phyloP scores from a whole-genome alignment of 768 basidiomycete species.

The Lenzites betulinus region DNA sequence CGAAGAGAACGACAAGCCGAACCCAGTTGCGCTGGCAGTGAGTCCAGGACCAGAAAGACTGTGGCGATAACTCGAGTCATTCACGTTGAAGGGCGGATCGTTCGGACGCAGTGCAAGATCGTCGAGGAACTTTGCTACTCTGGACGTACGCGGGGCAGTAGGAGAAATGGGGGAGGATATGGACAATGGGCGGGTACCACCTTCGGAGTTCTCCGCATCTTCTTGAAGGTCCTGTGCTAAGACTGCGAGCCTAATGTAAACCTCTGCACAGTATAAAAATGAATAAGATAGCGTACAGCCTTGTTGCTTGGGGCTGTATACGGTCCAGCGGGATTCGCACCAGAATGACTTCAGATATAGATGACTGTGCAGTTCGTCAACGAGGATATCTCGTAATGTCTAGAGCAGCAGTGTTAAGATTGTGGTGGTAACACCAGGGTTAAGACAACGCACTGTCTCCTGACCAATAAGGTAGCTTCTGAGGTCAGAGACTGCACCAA shows the following conservation, averaged over 20 bases:
- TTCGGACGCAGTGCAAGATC: slow-evolving; percentile 72
- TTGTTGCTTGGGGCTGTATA: slow-evolving; percentile 80
- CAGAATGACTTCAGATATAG: slow-evolving; percentile 97
- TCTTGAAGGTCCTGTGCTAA: slow-evolving; percentile 58
- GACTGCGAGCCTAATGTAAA: slow-evolving; percentile 30
- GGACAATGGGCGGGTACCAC: slow-evolving; percentile 27
- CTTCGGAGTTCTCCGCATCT: slow-evolving; percentile 22
- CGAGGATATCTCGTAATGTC: slow-evolving; percentile 89
- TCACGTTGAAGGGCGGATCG: slow-evolving; percentile 71
- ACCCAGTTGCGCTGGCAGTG: slow-evolving; percentile 14
- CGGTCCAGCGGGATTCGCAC: slow-evolving; percentile 90
- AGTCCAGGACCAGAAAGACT: slow-evolving; percentile 23
- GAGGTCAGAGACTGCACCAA: slow-evolving; percentile 92
- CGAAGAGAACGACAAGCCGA: slow-evolving; percentile 15
- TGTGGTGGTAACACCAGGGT: not conserved
- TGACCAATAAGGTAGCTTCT: slow-evolving; percentile 82
- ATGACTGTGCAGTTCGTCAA: slow-evolving; percentile 95
- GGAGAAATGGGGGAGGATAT: slow-evolving; percentile 45
- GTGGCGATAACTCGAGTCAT: slow-evolving; percentile 40
- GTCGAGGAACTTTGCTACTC: slow-evolving; percentile 63
- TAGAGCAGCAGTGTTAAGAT: slow-evolving; percentile 35
- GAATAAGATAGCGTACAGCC: slow-evolving; percentile 38
- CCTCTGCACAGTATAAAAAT: slow-evolving; percentile 50
- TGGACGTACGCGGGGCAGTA: slow-evolving; percentile 43
- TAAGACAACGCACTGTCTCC: slow-evolving; percentile 65